These are phyloP conservation scores for Trichoderma orchidacearum DNA, from an alignment of 495 filamentous ascomycete species.

Conservation along the genomic window DNA sequence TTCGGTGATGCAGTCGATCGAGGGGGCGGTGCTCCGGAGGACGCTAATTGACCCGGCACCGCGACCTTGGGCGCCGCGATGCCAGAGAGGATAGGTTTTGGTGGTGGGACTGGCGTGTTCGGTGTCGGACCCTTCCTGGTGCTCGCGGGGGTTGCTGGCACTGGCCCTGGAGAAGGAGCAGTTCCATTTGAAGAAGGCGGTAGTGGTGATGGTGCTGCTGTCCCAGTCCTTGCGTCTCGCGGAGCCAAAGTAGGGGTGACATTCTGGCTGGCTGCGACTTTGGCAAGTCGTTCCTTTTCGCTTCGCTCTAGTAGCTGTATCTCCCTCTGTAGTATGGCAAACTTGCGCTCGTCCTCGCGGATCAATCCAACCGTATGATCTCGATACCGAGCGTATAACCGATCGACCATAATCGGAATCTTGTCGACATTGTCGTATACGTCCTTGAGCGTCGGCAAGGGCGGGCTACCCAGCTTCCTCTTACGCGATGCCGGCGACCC, in stretches of 20 bases:
- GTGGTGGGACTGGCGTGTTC: background rate
- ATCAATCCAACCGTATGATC: constrained; percentile 55
- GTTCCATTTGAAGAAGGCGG: constrained; percentile 5
- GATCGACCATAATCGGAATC: constrained; percentile 52
- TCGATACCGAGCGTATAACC: constrained; percentile 63
- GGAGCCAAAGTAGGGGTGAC: constrained; percentile 1
- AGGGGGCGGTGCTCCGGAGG: background rate
- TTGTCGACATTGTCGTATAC: constrained; percentile 48
- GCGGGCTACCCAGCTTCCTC: constrained; percentile 57
- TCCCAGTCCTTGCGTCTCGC: background rate
- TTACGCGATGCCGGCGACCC: constrained; percentile 47
- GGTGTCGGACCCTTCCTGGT: background rate
- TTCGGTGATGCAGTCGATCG: background rate
- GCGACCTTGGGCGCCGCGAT: background rate
- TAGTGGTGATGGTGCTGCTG: constrained; percentile 6
- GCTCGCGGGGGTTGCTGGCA: constrained; percentile 1
- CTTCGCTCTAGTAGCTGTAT: constrained; percentile 48
- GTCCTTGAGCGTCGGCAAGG: constrained; percentile 47
- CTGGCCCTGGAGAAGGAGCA: constrained; percentile 6
- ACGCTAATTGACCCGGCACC: background rate
- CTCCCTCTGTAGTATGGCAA: constrained; percentile 48
- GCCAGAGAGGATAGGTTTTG: background rate
- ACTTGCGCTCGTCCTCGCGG: constrained; percentile 56
- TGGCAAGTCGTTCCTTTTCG: constrained; percentile 11
- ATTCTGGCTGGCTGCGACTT: constrained; percentile 16